Evolutionary conservation across 768 basidiomycete genomes (phyloP), one percentile per base, ranked within the genome.

Genomic region (Butyriboletus loyo): DNA sequence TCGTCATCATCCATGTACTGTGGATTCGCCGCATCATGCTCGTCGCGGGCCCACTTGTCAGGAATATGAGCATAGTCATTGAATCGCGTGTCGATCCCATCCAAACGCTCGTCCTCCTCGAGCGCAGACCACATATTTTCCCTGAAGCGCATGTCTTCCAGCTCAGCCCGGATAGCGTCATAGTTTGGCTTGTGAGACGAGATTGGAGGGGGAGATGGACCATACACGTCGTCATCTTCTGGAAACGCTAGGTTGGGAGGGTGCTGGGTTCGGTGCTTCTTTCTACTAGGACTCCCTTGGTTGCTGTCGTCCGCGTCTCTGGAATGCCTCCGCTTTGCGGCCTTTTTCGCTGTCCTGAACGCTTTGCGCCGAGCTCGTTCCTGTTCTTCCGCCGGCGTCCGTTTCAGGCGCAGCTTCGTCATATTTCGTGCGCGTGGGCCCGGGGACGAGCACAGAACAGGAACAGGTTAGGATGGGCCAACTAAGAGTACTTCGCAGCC

Each of bases 1-100:
- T 91, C 86, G 58, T 94, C 87, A 8, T 94, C 92, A 54, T 86
- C 85, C 87, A 95, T 87, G 43, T 66, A 57, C 42, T 61, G 66
- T 27, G 76, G 74, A 53, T 82, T 68, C 39, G 46, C 55, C 63
- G 67, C 36, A 72, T 80, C 60, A 70, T 76, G 65, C 68, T 71
- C 59, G 66, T 82, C 68, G 31, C 40, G 52, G 1, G 58, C 66
- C 87, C 89, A 92, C 36, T 89, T 78, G 58, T 80, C 75, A 5
- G 91, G 92, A 3, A 92, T 73, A 66, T 89, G 88, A 2, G 78
- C 76, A 66, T 83, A 88, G 41, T 81, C 77, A 56, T 86, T 89
- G 58, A 91, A 72, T 34, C 72, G 76, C 5, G 84, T 75, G 65
- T 87, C 79, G 36, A 90, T 62, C 3, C 74, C 74, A 54, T 87